Evolutionary conservation across 2,329 filamentous ascomycete genomes (phyloP).

Genomic region (Harringtonia lauricola): DNA sequence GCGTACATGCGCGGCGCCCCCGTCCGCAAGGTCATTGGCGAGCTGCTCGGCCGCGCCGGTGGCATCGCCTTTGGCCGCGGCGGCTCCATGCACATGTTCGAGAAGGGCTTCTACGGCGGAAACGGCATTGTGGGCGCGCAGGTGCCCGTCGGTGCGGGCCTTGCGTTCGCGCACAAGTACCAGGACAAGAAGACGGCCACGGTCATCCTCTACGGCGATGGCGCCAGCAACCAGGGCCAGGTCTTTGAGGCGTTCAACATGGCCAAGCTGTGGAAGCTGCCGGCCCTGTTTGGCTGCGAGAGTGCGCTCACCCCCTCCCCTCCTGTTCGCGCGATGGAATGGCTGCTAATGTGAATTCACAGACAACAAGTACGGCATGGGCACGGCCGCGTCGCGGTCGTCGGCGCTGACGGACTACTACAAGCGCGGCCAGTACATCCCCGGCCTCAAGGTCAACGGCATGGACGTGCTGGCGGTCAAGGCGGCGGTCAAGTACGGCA

Average conservation of each 20-base stretch:
- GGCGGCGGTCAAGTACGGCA: slow-evolving; percentile 88
- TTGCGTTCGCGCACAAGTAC: slow-evolving; percentile 97
- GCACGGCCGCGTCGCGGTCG: slow-evolving; percentile 86
- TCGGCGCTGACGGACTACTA: slow-evolving; percentile 98
- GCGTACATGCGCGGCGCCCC: slow-evolving; percentile 90
- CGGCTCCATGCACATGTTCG: slow-evolving; percentile 99
- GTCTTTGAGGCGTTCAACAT: slow-evolving; percentile 99
- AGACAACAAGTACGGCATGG: slow-evolving; percentile 99
- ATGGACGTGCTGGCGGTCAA: slow-evolving; percentile 99
- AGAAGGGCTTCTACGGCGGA: slow-evolving; percentile 93
- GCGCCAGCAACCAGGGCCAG: slow-evolving; percentile 97
- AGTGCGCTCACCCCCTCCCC: slow-evolving; percentile 50
- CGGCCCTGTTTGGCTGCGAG: slow-evolving; percentile 93
- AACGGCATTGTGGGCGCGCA: slow-evolving; percentile 99
- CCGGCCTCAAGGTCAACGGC: slow-evolving; percentile 97
- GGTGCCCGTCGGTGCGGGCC: slow-evolving; percentile 90
- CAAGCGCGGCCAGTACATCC: slow-evolving; percentile 99
- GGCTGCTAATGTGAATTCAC: slow-evolving; percentile 9
- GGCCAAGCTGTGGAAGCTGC: slow-evolving; percentile 98
- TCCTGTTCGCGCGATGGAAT: background rate
- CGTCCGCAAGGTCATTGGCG: slow-evolving; percentile 88
- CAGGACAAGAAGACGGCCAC: slow-evolving; percentile 74
- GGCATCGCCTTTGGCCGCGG: slow-evolving; percentile 99
- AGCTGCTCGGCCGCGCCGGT: slow-evolving; percentile 87
- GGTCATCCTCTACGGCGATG: slow-evolving; percentile 90